Evolutionary conservation across 352 stramenopile species (phyloP).

Genomic region (Stramenopiles sp.): DNA sequence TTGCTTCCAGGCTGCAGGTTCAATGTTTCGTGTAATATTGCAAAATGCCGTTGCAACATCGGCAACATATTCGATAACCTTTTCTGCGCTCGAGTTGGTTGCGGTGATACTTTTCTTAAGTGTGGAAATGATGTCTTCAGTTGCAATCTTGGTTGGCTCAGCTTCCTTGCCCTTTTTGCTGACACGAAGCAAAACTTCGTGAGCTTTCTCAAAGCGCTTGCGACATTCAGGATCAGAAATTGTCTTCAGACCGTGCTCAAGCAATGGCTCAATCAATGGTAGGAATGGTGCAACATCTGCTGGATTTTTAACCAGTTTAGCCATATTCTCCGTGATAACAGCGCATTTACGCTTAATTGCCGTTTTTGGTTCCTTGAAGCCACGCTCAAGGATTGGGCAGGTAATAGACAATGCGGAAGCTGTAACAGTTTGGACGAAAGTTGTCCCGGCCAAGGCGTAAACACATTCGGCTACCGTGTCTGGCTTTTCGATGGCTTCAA

Average conservation of each 20-base stretch:
- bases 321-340: constrained; percentile 99
- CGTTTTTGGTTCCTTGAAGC: constrained; percentile 80
- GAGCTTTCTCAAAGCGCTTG: constrained; percentile 74
- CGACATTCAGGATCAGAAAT: constrained; percentile 89
- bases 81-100: not conserved
- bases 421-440: constrained; percentile 95
- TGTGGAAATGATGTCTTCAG: not conserved
- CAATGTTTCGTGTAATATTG: not conserved
- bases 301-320: constrained; percentile 92
- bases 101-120: not conserved
- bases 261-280: constrained; percentile 80
- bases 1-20: not conserved
- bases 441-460: constrained; percentile 92
- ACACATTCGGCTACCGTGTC: constrained; percentile 93
- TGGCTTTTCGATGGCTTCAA: constrained; percentile 87
- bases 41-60: not conserved
- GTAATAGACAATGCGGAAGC: constrained; percentile 85
- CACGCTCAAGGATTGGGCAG: constrained; percentile 83
- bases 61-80: not conserved
- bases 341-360: constrained; percentile 87
- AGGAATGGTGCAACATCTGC: constrained; percentile 89
- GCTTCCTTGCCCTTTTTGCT: not conserved
- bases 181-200: constrained; percentile 59
- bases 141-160: not conserved
- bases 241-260: constrained; percentile 84